Evolutionary conservation across 2,329 filamentous ascomycete genomes (phyloP), one percentile per base, ranked within the genome.

Genomic region (Didymellaceae sp.): DNA sequence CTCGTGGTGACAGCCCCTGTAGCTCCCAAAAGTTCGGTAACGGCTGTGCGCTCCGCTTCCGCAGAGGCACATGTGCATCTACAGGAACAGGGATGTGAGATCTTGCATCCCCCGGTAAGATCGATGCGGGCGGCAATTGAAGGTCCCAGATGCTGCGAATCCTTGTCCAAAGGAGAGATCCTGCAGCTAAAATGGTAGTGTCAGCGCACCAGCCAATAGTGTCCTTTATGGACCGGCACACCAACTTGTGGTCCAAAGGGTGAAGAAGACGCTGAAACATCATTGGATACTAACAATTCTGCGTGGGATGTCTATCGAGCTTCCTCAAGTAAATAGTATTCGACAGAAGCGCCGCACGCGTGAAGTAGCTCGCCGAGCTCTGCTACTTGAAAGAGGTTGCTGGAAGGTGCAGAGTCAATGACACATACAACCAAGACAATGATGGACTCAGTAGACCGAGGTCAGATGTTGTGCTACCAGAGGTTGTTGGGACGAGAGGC

Each of bases 11-110:
- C 18, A 34, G 47, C 34, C 50, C 49, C 50, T 53, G 44, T 39
- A 38, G 33, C 37, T 34, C 44, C 62, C 61, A 59, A 48, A 44
- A 39, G 35, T 44, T 53, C 31, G 59, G 61, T 56, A 48, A 42
- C 60, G 61, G 63, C 58, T 57, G 37, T 54, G 55, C 41, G 57
- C 40, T 59, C 47, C 55, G 57, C 58, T 64, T 66, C 63, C 61
- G 63, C 65, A 66, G 64, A 68, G 68, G 62, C 61, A 68, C 53
- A 45, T 54, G 47, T 48, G 42, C 51, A 42, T 48, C 38, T 31
- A 43, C 42, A 53, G 40, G 40, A 42, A 11, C 42, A 46, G 48
- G 42, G 42, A 59, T 59, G 54, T 41, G 52, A 64, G 57, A 61
- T 58, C 56, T 54, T 42, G 44, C 35, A 46, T 57, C 33, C 49